Percentiles rank a stretch among this genome's conserved stretches.
These are phyloP conservation scores for Epithemia pelagica DNA, from an alignment of 108 stramenopile genomes.

Conservation along the genomic window DNA sequence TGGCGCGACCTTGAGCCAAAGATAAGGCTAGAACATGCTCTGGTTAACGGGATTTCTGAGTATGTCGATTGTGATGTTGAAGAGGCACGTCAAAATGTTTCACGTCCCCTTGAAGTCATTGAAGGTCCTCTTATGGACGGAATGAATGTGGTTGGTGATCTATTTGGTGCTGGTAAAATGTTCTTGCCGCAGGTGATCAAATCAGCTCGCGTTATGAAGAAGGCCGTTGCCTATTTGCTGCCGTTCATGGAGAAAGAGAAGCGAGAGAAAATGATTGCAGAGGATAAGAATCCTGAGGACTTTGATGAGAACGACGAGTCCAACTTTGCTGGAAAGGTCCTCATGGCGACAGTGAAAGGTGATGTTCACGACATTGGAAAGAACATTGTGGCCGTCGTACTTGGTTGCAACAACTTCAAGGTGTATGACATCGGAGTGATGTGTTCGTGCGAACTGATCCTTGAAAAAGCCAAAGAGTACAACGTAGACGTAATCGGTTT, in stretches of 20 bases:
- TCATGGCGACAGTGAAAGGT: slow-evolving; percentile 99
- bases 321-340: slow-evolving; percentile 65
- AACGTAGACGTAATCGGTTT: slow-evolving; percentile 96
- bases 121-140: slow-evolving; percentile 99
- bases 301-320: slow-evolving; percentile 83
- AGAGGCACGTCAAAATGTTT: slow-evolving; percentile 63
- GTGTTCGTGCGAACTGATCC: slow-evolving; percentile 92
- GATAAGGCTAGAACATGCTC: slow-evolving; percentile 93
- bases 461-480: slow-evolving; percentile 91
- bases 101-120: slow-evolving; percentile 93
- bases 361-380: slow-evolving; percentile 99
- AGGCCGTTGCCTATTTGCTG: slow-evolving; percentile 97
- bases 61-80: slow-evolving; percentile 87
- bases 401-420: slow-evolving; percentile 99
- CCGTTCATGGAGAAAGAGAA: slow-evolving; percentile 99
- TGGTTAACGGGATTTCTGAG: slow-evolving; percentile 97
- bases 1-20: slow-evolving; percentile 84
- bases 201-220: slow-evolving; percentile 99
- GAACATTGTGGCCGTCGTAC: slow-evolving; percentile 98
- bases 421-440: slow-evolving; percentile 99
- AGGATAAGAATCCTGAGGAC: slow-evolving; percentile 81
- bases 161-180: slow-evolving; percentile 99
- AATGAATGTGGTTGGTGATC: slow-evolving; percentile 99
- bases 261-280: slow-evolving; percentile 69
- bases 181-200: slow-evolving; percentile 99